Conservation (phyloP, 2,329 filamentous ascomycete species). For the Botrytis sinoallii region DNA sequence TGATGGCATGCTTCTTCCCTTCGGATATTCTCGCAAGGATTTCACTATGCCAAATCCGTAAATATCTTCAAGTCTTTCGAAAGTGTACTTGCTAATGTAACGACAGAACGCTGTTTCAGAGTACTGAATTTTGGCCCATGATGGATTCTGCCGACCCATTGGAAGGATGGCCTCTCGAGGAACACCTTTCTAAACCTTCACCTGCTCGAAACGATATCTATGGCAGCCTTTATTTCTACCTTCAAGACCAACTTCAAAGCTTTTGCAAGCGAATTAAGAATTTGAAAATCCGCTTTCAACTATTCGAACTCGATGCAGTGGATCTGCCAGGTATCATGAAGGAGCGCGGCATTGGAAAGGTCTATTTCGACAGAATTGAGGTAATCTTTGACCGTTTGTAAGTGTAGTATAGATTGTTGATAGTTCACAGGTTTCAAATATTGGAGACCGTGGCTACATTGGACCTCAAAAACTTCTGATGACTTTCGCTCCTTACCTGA, state of each 20-base stretch:
- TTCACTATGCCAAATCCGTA: constrained; percentile 44
- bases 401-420: not conserved
- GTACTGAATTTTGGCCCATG: constrained; percentile 39
- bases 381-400: not conserved
- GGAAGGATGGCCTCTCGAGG: constrained; percentile 37
- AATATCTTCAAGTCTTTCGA: constrained; percentile 24
- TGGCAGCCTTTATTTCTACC: constrained; percentile 11
- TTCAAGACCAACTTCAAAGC: not conserved
- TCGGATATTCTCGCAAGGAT: constrained; percentile 35
- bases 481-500: constrained; percentile 10
- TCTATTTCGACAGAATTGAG: constrained; percentile 17
- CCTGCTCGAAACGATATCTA: constrained; percentile 19
- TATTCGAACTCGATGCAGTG: constrained; percentile 9
- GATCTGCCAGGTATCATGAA: constrained; percentile 1
- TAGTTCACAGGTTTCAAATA: constrained; percentile 12
- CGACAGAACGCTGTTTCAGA: constrained; percentile 40
- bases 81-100: not conserved
- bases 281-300: not conserved
- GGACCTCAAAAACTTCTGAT: not conserved
- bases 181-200: not conserved
- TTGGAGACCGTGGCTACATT: constrained; percentile 14
- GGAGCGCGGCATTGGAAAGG: not conserved
- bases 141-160: constrained; percentile 40
- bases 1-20: constrained; percentile 44
- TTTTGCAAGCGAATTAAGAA: constrained; percentile 7